These are phyloP conservation scores for Termitomyces sp. DNA, from an alignment of 768 basidiomycete species.

Conservation along the genomic window DNA sequence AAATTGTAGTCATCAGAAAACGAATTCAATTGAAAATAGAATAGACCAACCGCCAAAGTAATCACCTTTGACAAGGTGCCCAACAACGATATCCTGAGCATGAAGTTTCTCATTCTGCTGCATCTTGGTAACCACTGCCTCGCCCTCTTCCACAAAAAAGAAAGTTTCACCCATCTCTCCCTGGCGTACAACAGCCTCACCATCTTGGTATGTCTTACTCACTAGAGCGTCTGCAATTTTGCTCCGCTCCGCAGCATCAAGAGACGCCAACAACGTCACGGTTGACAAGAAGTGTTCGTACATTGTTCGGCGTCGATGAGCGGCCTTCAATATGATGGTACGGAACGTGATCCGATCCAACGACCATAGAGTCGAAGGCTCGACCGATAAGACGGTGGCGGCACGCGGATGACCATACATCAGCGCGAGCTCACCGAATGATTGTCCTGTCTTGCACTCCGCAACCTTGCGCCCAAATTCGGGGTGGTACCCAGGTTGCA, in stretches of 20 bases:
- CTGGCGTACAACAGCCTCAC: slow-evolving; percentile 83
- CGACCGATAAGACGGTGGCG: slow-evolving; percentile 85
- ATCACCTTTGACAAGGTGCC: slow-evolving; percentile 81
- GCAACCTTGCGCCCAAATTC: slow-evolving; percentile 79
- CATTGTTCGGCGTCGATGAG: slow-evolving; percentile 87
- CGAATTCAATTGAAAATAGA: neutral
- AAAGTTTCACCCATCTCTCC: slow-evolving; percentile 97
- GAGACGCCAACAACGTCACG: slow-evolving; percentile 80
- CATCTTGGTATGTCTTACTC: slow-evolving; percentile 75
- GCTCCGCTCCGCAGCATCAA: slow-evolving; percentile 85
- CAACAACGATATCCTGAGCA: slow-evolving; percentile 63
- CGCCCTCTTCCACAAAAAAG: slow-evolving; percentile 95
- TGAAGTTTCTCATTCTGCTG: slow-evolving; percentile 55
- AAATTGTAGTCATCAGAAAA: neutral
- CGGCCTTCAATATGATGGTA: slow-evolving; percentile 92
- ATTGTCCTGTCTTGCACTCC: slow-evolving; percentile 78
- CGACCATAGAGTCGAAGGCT: slow-evolving; percentile 85
- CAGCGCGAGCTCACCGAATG: slow-evolving; percentile 93
- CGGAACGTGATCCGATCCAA: slow-evolving; percentile 98
- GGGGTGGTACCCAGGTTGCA: slow-evolving; percentile 62
- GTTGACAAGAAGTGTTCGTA: slow-evolving; percentile 95
- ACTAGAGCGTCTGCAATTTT: slow-evolving; percentile 96
- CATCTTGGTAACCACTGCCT: slow-evolving; percentile 80
- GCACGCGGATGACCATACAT: slow-evolving; percentile 98
- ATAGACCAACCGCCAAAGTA: slow-evolving; percentile 88